Evolutionary conservation across 1,284 basidiomycete genomes (phyloP), one percentile per base, ranked within the genome.

Genomic region (Sporisorium exsertum): DNA sequence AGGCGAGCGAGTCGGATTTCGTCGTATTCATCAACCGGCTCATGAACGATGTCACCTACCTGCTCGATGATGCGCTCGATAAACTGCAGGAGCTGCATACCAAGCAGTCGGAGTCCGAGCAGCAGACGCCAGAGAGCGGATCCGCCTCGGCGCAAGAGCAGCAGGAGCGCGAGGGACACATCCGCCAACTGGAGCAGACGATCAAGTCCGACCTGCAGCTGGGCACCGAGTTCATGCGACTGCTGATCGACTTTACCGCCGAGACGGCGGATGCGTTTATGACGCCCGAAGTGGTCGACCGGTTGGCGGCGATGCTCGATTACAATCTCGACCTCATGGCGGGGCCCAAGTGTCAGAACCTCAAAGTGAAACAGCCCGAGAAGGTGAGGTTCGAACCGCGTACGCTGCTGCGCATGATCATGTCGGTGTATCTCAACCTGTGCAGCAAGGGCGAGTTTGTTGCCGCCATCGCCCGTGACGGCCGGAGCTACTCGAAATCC

Each of bases 1-100:
- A 53, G 43, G 71, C 61, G 27, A 66, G 73, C 50, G 65, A 64
- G 15, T 60, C 72, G 22, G 72, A 78, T 35, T 85, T 85, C 57
- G 92, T 98, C 69, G 92, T 93, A 59, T 99, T 99, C 86, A 91
- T 95, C 87, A 99, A 99, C 87, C 89, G 98, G 79, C 92, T 99
- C 90, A 97, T 99, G 89, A 98, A 97, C 89, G 97, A 99, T 83
- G 95, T 97, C 50, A 99, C 97, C 1, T 99, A 95, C 87, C 91
- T 99, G 69, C 91, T 99, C 88, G 96, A 99, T 85, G 97, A 99
- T 83, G 96, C 95, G 5, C 88, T 99, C 58, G 92, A 91, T 77
- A 93, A 95, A 80, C 88, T 99, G 55, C 88, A 91, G 7, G 93
- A 95, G 85, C 95, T 99, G 76, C 91, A 94, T 84, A 90, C 89